A percentile compares a stretch with the other conserved stretches of the same genome.
Evolutionary conservation across 768 basidiomycete species (phyloP).

Genomic region (Tulasnella sp.): DNA sequence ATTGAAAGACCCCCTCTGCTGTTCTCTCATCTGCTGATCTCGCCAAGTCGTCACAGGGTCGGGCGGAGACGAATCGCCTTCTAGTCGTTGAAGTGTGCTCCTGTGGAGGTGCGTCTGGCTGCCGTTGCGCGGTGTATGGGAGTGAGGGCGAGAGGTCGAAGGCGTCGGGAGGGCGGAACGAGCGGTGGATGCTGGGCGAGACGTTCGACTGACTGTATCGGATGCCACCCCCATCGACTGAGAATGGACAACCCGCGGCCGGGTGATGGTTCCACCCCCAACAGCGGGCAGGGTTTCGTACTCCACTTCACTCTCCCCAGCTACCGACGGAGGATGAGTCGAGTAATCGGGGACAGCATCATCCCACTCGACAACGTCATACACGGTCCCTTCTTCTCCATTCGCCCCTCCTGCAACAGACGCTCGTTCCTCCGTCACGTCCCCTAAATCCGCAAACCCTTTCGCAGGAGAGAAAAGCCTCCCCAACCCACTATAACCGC

Average conservation of each 20-base stretch:
- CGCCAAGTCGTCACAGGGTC: constrained; percentile 5
- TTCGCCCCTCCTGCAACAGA: constrained; percentile 36
- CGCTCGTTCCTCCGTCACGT: constrained; percentile 36
- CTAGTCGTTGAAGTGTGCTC: constrained; percentile 40
- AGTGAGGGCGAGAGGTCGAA: constrained; percentile 22
- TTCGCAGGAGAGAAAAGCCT: constrained; percentile 44
- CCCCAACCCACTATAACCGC: constrained; percentile 67
- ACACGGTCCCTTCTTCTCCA: constrained; percentile 18
- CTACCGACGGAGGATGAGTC: constrained; percentile 31
- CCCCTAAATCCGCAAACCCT: constrained; percentile 65
- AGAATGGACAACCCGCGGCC: constrained; percentile 75
- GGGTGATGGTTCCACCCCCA: constrained; percentile 76
- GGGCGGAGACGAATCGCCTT: constrained; percentile 34
- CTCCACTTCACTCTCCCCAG: constrained; percentile 38
- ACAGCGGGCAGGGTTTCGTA: constrained; percentile 88
- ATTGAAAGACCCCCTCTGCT: neutral
- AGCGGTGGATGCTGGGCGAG: constrained; percentile 22
- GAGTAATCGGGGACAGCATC: constrained; percentile 39
- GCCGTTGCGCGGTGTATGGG: constrained; percentile 33
- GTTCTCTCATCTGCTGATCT: neutral
- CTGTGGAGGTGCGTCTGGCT: constrained; percentile 15
- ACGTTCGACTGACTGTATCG: constrained; percentile 22
- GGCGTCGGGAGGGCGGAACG: constrained; percentile 22
- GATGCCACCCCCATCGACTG: constrained; percentile 56
- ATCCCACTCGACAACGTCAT: constrained; percentile 60